Evolutionary conservation across 148 eudicot species (phyloP), one percentile per base, ranked within the genome.

Genomic region (Heliamphora exappendiculata): DNA sequence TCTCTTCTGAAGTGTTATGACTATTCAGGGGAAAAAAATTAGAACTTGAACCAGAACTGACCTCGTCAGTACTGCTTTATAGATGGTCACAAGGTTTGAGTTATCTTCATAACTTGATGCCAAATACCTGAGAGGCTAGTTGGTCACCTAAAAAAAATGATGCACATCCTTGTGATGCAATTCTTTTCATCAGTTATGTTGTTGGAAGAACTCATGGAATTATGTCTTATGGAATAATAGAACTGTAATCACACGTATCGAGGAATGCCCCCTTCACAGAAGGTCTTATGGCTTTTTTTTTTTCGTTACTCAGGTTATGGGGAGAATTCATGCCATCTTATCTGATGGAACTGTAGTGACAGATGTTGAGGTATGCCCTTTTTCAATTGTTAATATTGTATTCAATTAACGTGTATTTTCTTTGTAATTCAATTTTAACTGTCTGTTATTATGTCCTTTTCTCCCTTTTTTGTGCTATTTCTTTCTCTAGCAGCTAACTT

Each of bases 301-400:
- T 66, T 33, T 36, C 2, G 34, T 60, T 64, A 16, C 71, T 68
- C 77, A 95, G 98, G 98, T 76, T 66, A 92, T 95, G 98, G 97
- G 98, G 64, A 91, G 86, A 84, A 95, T 95, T 78, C 98, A 95
- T 83, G 98, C 97, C 55, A 85, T 95, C 73, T 87, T 78, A 68
- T 83, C 91, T 66, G 98, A 95, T 83, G 98, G 98, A 77, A 89
- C 94, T 17, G 83, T 92, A 34, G 98, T 95, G 60, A 95, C 79
- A 20, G 87, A 95, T 81, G 86, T 95, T 77, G 98, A 95, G 96
- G 98, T 94, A 85, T 63, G 49, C 31, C 3, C 44, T 39, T 28
- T 28, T 26, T 24, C n/a, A 51, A 65, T 17, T 45, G 36, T 31
- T 10, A 54, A 55, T 51, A 2, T 47, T 75, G 4, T 26, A 28